These are phyloP conservation scores for Vanrija humicola DNA, from an alignment of 1,284 basidiomycete genomes.

Conservation along the genomic window DNA sequence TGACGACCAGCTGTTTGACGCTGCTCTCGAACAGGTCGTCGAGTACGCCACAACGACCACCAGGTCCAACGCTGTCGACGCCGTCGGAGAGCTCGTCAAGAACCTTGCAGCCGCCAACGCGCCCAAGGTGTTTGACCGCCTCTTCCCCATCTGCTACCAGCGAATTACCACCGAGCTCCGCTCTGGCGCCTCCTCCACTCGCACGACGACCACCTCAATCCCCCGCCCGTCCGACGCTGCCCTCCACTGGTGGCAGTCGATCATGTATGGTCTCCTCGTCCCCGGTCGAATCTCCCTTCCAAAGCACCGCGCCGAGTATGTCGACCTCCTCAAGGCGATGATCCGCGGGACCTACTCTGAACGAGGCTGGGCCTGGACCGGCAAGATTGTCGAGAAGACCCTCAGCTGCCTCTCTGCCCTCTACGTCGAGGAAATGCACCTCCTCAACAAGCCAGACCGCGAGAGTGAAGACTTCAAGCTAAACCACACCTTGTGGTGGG, in stretches of 20 bases:
- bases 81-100: constrained; percentile 82
- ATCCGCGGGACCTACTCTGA: constrained; percentile 80
- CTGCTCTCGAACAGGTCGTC: constrained; percentile 76
- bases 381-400: constrained; percentile 72
- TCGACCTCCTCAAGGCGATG: constrained; percentile 66
- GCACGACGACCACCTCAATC: constrained; percentile 80
- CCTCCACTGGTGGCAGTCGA: constrained; percentile 71
- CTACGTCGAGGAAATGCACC: constrained; percentile 77
- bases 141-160: constrained; percentile 73
- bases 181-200: constrained; percentile 84
- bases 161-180: constrained; percentile 82
- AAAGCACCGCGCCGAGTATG: constrained; percentile 26
- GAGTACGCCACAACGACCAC: constrained; percentile 75
- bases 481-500: constrained; percentile 77
- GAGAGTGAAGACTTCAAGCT: constrained; percentile 67
- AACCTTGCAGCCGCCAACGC: constrained; percentile 79
- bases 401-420: constrained; percentile 71
- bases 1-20: constrained; percentile 80
- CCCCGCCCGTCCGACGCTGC: constrained; percentile 85
- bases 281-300: constrained; percentile 36
- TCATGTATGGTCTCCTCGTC: constrained; percentile 37
- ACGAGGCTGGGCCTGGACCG: constrained; percentile 79
- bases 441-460: constrained; percentile 82
- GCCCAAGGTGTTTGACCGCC: constrained; percentile 69
- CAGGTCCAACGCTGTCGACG: constrained; percentile 82